A percentile compares a stretch with the other conserved stretches of the same genome.
Conservation (phyloP, 176 grass and related monocot genomes). For the Avena atlantica region DNA sequence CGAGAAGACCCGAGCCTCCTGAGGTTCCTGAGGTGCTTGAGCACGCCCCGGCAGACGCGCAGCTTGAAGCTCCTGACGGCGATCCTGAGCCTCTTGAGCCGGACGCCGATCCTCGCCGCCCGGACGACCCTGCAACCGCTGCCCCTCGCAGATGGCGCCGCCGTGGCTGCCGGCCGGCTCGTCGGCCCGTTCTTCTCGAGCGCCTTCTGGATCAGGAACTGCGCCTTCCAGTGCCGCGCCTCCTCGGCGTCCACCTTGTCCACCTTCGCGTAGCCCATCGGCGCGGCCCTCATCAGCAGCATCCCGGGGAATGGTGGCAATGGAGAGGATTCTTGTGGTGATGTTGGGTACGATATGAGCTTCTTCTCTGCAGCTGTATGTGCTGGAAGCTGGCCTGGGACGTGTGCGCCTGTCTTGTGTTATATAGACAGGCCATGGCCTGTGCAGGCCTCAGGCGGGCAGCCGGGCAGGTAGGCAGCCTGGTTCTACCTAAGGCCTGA, state of each 20-base stretch:
- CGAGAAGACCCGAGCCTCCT: slow-evolving; percentile 35
- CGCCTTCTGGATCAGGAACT: slow-evolving; percentile 77
- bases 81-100: slow-evolving; percentile 61
- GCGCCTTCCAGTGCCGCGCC: slow-evolving; percentile 57
- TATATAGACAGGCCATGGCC: slow-evolving; percentile 42
- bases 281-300: slow-evolving; percentile 40
- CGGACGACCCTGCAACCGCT: slow-evolving; percentile 9
- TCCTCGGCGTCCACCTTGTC: slow-evolving; percentile 73
- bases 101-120: slow-evolving; percentile 44
- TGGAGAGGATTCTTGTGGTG: neutral
- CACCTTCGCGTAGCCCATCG: slow-evolving; percentile 65
- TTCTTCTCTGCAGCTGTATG: slow-evolving; percentile 39
- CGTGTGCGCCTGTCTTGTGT: slow-evolving; percentile 25
- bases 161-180: slow-evolving; percentile 18
- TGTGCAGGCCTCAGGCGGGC: slow-evolving; percentile 11
- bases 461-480: slow-evolving; percentile 25
- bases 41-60: slow-evolving; percentile 46
- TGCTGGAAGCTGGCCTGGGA: slow-evolving; percentile 21
- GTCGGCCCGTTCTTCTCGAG: slow-evolving; percentile 41
- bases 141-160: slow-evolving; percentile 4
- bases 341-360: slow-evolving; percentile 26
- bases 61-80: slow-evolving; percentile 41
- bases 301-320: slow-evolving; percentile 14
- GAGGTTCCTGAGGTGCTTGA: slow-evolving; percentile 45
- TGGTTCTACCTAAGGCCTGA: slow-evolving; percentile 30